Evolutionary conservation across 2,329 filamentous ascomycete genomes (phyloP).

Genomic region (Sporothrix pallida): DNA sequence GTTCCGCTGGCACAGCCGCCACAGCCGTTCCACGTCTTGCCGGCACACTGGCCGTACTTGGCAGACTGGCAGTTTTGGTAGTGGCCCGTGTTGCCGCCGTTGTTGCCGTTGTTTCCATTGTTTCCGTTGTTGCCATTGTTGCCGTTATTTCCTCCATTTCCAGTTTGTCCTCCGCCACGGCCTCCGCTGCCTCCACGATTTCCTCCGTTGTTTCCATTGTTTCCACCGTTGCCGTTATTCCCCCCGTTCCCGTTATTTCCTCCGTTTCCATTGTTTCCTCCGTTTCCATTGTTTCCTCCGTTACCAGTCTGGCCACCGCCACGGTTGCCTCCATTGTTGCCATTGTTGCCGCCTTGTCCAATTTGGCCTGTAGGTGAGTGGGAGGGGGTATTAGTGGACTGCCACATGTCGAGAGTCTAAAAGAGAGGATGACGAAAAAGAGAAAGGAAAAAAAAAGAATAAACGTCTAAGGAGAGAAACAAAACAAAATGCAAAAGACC

Average conservation of each 20-base stretch:
- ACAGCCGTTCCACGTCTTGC: constrained; percentile 47
- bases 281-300: background rate
- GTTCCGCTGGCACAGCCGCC: constrained; percentile 45
- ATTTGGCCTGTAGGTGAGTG: background rate
- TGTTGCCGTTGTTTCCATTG: constrained; percentile 25
- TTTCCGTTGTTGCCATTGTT: background rate
- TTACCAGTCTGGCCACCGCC: constrained; percentile 4
- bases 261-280: constrained; percentile 10
- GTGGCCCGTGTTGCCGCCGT: constrained; percentile 26
- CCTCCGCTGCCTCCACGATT: constrained; percentile 3
- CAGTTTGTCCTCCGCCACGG: constrained; percentile 22
- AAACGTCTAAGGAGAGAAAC: no score
- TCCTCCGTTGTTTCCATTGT: constrained; percentile 6
- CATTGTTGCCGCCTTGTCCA: background rate
- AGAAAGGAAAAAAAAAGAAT: no score
- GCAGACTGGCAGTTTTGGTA: constrained; percentile 39
- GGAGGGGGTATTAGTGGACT: constrained; percentile 14
- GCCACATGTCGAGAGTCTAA: background rate
- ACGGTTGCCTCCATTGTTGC: constrained; percentile 5
- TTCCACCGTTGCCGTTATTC: constrained; percentile 10
- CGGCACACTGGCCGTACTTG: constrained; percentile 49
- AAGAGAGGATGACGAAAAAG: no score
- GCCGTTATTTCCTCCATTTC: constrained; percentile 15
- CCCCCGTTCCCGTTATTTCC: background rate
- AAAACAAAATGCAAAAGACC: no score